Evolutionary conservation across 371 early-diverging fungal genomes (phyloP).

Genomic region (Mucor saturninus): DNA sequence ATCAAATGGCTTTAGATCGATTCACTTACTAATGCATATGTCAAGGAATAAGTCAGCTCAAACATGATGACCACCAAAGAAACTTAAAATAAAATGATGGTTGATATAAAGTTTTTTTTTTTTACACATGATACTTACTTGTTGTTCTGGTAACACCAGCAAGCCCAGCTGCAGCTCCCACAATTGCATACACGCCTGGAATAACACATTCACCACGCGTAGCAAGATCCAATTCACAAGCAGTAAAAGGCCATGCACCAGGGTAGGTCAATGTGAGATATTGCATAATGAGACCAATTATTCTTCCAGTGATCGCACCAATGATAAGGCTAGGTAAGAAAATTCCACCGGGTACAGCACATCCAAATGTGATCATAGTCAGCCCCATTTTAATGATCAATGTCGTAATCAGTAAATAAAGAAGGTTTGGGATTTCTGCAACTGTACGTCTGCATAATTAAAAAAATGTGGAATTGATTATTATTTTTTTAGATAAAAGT

Average conservation of each 20-base stretch:
- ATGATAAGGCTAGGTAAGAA: slow-evolving; percentile 92
- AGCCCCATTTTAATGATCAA: slow-evolving; percentile 69
- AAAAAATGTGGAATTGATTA: not conserved
- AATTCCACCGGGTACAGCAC: slow-evolving; percentile 88
- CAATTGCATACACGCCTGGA: slow-evolving; percentile 94
- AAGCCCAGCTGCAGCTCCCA: slow-evolving; percentile 92
- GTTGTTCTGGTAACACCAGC: slow-evolving; percentile 95
- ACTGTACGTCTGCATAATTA: slow-evolving; percentile 22
- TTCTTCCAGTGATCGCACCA: slow-evolving; percentile 90
- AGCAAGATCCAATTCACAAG: slow-evolving; percentile 57
- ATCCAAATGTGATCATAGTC: slow-evolving; percentile 82
- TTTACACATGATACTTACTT: slow-evolving; percentile 28
- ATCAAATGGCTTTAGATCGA: not conserved
- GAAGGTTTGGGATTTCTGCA: slow-evolving; percentile 47
- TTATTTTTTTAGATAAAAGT: slow-evolving; percentile 1
- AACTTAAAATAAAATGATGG: slow-evolving; percentile 42
- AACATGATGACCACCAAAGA: slow-evolving; percentile 94
- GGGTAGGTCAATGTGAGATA: slow-evolving; percentile 61
- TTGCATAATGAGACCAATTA: slow-evolving; percentile 88
- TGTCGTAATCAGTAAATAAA: slow-evolving; percentile 63
- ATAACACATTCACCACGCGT: slow-evolving; percentile 76
- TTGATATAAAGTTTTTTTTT: not conserved
- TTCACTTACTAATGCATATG: slow-evolving; percentile 59
- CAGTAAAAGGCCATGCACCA: slow-evolving; percentile 62
- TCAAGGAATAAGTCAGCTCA: slow-evolving; percentile 90